phyloP scores from a whole-genome alignment of 129 eudicot genomes.

The Oenanthe sinensis region DNA sequence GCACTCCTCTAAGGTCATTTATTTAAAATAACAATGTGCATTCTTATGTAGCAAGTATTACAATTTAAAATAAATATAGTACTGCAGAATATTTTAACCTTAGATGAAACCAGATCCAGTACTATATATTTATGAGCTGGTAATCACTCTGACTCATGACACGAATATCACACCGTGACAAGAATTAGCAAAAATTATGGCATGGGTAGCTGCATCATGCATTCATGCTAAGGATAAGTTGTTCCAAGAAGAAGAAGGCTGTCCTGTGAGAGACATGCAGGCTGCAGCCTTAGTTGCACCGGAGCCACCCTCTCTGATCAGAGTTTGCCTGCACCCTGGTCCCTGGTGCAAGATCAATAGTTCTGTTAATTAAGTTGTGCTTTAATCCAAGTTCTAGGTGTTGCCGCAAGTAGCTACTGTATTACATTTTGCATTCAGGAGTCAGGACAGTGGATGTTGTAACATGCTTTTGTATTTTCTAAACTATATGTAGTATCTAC shows the following conservation, averaged over 20 bases:
- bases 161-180: background rate
- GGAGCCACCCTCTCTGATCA: conserved; percentile 38
- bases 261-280: background rate
- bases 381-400: no score
- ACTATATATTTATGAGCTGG: background rate
- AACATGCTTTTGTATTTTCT: no score
- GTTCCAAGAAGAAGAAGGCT: conserved; percentile 2
- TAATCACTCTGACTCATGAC: background rate
- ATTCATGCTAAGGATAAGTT: conserved; percentile 5
- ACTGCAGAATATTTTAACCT: no score
- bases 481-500: no score
- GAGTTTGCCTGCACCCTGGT: conserved; percentile 40
- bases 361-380: no score
- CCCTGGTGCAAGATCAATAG: conserved; percentile 28
- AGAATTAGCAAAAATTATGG: background rate
- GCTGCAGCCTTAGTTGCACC: conserved; percentile 3
- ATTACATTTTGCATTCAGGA: no score
- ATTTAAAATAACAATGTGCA: no score
- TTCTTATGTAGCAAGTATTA: no score
- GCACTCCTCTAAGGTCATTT: no score
- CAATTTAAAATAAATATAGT: no score
- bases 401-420: no score
- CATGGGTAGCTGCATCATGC: background rate
- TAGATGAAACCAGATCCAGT: background rate
- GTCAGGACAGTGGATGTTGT: no score